These are phyloP conservation scores for Aspergillus leporis DNA, from an alignment of 495 filamentous ascomycete genomes.

Conservation along the genomic window DNA sequence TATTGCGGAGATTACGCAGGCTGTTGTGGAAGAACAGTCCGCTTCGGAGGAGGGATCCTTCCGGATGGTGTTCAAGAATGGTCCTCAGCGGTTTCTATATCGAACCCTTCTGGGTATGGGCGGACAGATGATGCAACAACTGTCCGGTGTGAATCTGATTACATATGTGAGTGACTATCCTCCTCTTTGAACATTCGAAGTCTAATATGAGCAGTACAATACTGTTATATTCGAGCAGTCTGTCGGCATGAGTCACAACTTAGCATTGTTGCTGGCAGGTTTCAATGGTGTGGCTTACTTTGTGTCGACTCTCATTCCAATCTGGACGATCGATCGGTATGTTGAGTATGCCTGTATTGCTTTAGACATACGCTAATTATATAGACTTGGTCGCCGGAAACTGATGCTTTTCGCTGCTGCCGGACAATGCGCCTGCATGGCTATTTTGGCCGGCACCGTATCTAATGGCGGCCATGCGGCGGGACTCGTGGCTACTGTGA, in stretches of 20 bases:
- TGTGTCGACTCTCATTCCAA: conserved; percentile 48
- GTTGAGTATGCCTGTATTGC: not conserved
- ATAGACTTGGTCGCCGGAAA: conserved; percentile 45
- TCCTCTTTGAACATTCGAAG: not conserved
- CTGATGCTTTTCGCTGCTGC: conserved; percentile 51
- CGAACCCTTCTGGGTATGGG: conserved; percentile 39
- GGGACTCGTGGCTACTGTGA: conserved; percentile 33
- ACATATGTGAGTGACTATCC: conserved; percentile 32
- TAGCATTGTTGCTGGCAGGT: conserved; percentile 45
- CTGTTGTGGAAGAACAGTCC: conserved; percentile 32
- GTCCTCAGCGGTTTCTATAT: conserved; percentile 30
- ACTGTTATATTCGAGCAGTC: conserved; percentile 39
- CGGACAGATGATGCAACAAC: conserved; percentile 47
- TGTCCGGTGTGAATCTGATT: conserved; percentile 47
- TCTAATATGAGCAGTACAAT: conserved; percentile 26
- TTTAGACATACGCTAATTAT: conserved; percentile 9
- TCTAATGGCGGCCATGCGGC: conserved; percentile 29
- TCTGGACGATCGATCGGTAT: conserved; percentile 51
- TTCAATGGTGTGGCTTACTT: conserved; percentile 51
- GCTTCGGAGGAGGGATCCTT: conserved; percentile 29
- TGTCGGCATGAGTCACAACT: conserved; percentile 40
- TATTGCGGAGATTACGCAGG: conserved; percentile 30
- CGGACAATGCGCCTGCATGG: conserved; percentile 53
- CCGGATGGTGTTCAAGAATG: conserved; percentile 39
- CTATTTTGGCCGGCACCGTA: conserved; percentile 34